Conservation (phyloP, 345 rosid genomes). For the Psidium friedrichsthalianum region DNA sequence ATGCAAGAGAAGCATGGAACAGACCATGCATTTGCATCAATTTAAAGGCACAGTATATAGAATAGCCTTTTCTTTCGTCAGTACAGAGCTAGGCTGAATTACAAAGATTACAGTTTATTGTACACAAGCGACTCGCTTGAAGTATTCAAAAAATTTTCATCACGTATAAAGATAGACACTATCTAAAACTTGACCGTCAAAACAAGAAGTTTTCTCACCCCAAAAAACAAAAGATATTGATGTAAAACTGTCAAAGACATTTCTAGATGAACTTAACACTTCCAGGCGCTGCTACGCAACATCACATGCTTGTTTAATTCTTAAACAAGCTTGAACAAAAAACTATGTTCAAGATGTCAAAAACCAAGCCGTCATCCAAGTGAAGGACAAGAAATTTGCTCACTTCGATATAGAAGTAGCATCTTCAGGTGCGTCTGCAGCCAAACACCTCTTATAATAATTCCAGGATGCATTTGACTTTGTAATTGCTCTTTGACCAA, state of each 20-base stretch:
- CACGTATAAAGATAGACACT: not conserved
- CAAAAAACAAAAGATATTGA: not conserved
- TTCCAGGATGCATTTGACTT: constrained; percentile 42
- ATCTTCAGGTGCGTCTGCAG: not conserved
- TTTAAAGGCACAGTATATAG: not conserved
- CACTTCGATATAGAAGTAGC: not conserved
- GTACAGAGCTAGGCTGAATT: not conserved
- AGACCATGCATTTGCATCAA: not conserved
- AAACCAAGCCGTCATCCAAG: not conserved
- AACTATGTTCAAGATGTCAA: not conserved
- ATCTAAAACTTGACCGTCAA: not conserved
- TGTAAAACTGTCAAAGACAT: not conserved
- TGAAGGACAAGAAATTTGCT: not conserved
- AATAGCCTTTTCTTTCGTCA: not conserved
- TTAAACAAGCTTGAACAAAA: not conserved
- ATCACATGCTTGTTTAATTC: not conserved
- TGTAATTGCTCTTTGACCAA: constrained; percentile 66
- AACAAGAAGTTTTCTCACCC: not conserved
- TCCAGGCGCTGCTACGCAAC: not conserved
- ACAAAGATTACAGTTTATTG: not conserved
- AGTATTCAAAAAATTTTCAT: not conserved
- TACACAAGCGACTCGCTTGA: not conserved
- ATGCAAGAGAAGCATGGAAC: not conserved
- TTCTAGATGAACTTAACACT: not conserved
- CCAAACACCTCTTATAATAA: constrained; percentile 37